A percentile compares a stretch with the other conserved stretches of the same genome.
These are phyloP conservation scores for Capsicum rhomboideum DNA, from an alignment of 257 asterid genomes.

Conservation along the genomic window DNA sequence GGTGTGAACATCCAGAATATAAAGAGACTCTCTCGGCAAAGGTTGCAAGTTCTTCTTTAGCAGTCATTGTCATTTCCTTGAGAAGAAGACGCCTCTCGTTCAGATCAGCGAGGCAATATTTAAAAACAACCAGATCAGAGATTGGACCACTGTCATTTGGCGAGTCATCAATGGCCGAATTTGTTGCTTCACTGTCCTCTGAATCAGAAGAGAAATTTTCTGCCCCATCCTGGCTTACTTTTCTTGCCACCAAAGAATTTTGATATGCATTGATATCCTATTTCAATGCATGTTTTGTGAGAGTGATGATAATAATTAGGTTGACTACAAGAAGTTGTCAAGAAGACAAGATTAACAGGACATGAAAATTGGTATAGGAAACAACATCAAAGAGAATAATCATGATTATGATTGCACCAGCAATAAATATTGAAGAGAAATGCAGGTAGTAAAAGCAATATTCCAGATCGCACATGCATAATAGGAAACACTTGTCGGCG, in stretches of 20 bases:
- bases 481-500: background rate
- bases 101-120: constrained; percentile 74
- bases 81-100: constrained; percentile 67
- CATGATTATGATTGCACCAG: background rate
- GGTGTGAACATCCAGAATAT: constrained; percentile 85
- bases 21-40: constrained; percentile 68
- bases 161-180: constrained; percentile 30
- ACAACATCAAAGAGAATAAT: background rate
- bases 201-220: constrained; percentile 48
- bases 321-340: background rate
- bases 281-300: constrained; percentile 4
- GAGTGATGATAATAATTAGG: background rate
- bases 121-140: constrained; percentile 67
- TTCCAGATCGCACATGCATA: background rate
- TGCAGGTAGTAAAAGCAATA: background rate
- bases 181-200: constrained; percentile 50
- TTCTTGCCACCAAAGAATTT: constrained; percentile 29
- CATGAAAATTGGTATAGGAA: background rate
- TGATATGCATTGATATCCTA: constrained; percentile 32
- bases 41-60: constrained; percentile 43
- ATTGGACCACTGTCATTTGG: constrained; percentile 29
- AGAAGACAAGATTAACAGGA: background rate
- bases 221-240: constrained; percentile 31
- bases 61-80: constrained; percentile 65
- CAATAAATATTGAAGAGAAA: background rate